A percentile compares a stretch with the other conserved stretches of the same genome.
Conservation (phyloP, 2,329 filamentous ascomycete genomes). For the Penicillium sp. region DNA sequence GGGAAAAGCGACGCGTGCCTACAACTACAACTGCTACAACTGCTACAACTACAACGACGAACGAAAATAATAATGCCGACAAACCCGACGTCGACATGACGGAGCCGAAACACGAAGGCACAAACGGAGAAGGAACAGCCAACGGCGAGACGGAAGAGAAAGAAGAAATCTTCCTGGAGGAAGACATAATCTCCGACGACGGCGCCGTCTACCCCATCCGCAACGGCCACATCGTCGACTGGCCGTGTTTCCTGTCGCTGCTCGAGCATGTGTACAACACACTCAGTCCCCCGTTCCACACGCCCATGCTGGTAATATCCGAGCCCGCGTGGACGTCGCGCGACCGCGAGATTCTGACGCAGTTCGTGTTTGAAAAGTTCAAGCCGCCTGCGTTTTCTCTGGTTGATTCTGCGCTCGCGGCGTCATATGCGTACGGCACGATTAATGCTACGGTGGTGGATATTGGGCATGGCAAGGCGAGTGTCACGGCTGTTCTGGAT, state of each 20-base stretch:
- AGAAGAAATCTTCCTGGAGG: conserved; percentile 66
- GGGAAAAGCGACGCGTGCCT: conserved; percentile 41
- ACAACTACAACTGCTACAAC: conserved; percentile 27
- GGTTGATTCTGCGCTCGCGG: conserved; percentile 82
- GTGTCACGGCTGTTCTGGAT: conserved; percentile 85
- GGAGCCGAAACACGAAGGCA: conserved; percentile 27
- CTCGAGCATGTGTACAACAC: conserved; percentile 87
- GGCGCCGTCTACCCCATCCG: conserved; percentile 83
- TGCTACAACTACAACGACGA: conserved; percentile 24
- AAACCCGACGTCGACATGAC: conserved; percentile 44
- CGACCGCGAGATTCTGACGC: conserved; percentile 81
- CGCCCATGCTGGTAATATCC: conserved; percentile 83
- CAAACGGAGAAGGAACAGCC: conserved; percentile 1
- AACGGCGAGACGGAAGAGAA: conserved; percentile 21
- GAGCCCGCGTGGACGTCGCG: conserved; percentile 87
- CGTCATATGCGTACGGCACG: conserved; percentile 75
- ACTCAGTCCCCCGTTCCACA: conserved; percentile 88
- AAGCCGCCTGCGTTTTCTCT: conserved; percentile 88
- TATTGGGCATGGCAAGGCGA: conserved; percentile 86
- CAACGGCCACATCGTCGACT: conserved; percentile 80
- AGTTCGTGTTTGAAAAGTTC: conserved; percentile 96
- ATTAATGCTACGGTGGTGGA: conserved; percentile 82
- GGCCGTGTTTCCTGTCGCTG: conserved; percentile 89
- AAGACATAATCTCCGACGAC: conserved; percentile 82
- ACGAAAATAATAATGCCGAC: background rate